These are phyloP conservation scores for Boletus smithii DNA, from an alignment of 1,284 basidiomycete species.

Conservation along the genomic window DNA sequence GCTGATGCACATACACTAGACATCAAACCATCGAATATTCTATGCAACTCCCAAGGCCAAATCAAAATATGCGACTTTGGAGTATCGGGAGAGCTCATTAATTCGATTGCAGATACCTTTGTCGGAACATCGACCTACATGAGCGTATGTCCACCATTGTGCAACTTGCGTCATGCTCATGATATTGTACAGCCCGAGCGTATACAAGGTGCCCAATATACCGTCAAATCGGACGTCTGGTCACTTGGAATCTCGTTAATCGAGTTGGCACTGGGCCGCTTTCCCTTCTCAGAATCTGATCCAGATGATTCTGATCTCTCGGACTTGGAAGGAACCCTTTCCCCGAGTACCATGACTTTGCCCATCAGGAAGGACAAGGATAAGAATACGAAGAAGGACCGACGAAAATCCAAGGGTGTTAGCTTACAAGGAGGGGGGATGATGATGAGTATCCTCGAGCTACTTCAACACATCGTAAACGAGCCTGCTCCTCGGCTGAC, in stretches of 20 bases:
- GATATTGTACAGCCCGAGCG: constrained; percentile 77
- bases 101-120: constrained; percentile 98
- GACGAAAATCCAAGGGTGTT: constrained; percentile 77
- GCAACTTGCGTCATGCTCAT: constrained; percentile 11
- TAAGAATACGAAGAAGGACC: constrained; percentile 44
- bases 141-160: constrained; percentile 69
- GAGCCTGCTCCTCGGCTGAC: constrained; percentile 86
- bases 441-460: constrained; percentile 96
- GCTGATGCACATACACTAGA: constrained; percentile 51
- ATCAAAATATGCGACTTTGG: constrained; percentile 99
- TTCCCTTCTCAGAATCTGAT: constrained; percentile 79
- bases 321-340: constrained; percentile 68
- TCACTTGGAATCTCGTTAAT: constrained; percentile 94
- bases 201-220: constrained; percentile 96
- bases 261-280: constrained; percentile 90
- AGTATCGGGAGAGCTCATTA: constrained; percentile 97
- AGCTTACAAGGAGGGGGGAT: constrained; percentile 85
- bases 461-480: constrained; percentile 97
- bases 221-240: constrained; percentile 98
- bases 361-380: constrained; percentile 37
- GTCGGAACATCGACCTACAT: constrained; percentile 99
- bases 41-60: constrained; percentile 89
- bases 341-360: constrained; percentile 45
- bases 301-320: constrained; percentile 66
- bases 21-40: constrained; percentile 98